Conservation (phyloP, 1,284 basidiomycete species). For the Ceratobasidium sp. region DNA sequence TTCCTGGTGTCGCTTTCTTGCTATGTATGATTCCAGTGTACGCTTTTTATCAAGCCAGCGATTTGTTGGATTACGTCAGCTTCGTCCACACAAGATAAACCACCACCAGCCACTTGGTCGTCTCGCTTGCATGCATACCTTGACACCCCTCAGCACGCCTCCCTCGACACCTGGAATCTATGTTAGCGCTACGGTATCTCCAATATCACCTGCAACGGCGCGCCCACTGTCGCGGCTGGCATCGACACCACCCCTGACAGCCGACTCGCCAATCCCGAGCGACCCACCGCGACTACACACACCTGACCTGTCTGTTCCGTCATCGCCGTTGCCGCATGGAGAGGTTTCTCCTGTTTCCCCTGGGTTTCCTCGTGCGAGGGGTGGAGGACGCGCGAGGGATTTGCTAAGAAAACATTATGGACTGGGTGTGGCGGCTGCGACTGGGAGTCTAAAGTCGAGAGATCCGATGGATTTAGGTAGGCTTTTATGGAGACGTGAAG, state of each 20-base stretch:
- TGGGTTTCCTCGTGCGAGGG: slow-evolving; percentile 4
- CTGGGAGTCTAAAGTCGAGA: slow-evolving; percentile 63
- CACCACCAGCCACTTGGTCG: slow-evolving; percentile 24
- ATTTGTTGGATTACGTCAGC: slow-evolving; percentile 20
- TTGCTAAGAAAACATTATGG: slow-evolving; percentile 86
- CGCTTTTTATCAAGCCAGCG: background rate
- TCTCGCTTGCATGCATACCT: background rate
- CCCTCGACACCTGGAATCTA: slow-evolving; percentile 24
- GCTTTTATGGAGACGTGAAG: slow-evolving; percentile 35
- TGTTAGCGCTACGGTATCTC: background rate
- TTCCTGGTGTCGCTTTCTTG: background rate
- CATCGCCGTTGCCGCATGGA: slow-evolving; percentile 19
- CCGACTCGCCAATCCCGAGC: slow-evolving; percentile 14
- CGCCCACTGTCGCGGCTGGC: slow-evolving; percentile 34
- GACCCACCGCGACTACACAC: slow-evolving; percentile 18
- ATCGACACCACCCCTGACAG: slow-evolving; percentile 36
- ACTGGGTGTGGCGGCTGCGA: slow-evolving; percentile 74
- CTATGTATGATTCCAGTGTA: background rate
- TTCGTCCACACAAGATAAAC: background rate
- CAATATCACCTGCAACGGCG: slow-evolving; percentile 23
- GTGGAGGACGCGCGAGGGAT: slow-evolving; percentile 68
- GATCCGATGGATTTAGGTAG: slow-evolving; percentile 85
- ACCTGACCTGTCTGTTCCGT: background rate
- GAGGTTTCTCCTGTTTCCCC: slow-evolving; percentile 29
- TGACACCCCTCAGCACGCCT: slow-evolving; percentile 33